phyloP scores from a whole-genome alignment of 2,329 filamentous ascomycete species.

The Claviceps maximensis region DNA sequence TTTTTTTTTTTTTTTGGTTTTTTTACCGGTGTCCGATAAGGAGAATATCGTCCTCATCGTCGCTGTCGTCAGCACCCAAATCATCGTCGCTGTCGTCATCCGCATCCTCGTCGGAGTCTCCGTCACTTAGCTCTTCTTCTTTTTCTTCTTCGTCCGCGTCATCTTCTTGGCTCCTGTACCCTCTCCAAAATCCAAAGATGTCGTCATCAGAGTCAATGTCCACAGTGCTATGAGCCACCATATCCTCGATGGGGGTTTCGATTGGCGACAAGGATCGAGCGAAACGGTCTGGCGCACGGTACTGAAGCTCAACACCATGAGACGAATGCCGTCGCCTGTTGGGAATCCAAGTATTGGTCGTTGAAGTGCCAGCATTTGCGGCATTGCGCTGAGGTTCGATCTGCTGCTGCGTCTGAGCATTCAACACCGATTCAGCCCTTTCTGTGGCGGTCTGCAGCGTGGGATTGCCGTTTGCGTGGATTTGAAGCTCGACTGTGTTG shows the following conservation, averaged over 20 bases:
- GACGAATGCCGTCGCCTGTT: slow-evolving; percentile 28
- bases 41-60: slow-evolving; percentile 34
- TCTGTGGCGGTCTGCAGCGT: slow-evolving; percentile 16
- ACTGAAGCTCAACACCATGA: slow-evolving; percentile 20
- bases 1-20: too few species aligned
- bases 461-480: slow-evolving; percentile 32
- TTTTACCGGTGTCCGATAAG: slow-evolving; percentile 37
- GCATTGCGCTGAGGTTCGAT: background rate
- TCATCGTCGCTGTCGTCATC: slow-evolving; percentile 33
- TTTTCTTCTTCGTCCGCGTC: slow-evolving; percentile 32
- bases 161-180: slow-evolving; percentile 19
- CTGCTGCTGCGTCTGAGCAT: slow-evolving; percentile 3
- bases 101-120: slow-evolving; percentile 34
- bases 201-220: slow-evolving; percentile 39
- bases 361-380: slow-evolving; percentile 1
- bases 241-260: slow-evolving; percentile 14
- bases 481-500: slow-evolving; percentile 53
- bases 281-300: slow-evolving; percentile 25
- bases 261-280: slow-evolving; percentile 32
- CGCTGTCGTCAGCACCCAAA: slow-evolving; percentile 26
- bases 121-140: slow-evolving; percentile 26
- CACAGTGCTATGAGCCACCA: slow-evolving; percentile 14
- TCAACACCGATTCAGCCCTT: slow-evolving; percentile 6
- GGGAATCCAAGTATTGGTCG: slow-evolving; percentile 5
- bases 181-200: slow-evolving; percentile 44